Evolutionary conservation across 352 stramenopile genomes (phyloP), one percentile per base, ranked within the genome.

Genomic region (Phytophthora boehmeriae): DNA sequence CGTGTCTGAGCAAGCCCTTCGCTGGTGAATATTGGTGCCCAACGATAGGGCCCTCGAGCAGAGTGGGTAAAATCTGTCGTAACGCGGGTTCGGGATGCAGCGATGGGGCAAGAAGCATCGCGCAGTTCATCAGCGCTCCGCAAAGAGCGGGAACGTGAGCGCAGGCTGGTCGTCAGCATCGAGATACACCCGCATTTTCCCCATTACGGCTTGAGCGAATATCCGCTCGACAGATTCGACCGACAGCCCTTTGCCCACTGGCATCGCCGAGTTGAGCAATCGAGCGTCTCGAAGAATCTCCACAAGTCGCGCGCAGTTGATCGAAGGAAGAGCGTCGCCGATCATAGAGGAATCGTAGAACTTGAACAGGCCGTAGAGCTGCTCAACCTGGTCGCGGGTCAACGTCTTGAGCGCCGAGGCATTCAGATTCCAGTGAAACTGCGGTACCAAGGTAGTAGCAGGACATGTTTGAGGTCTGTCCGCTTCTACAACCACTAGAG

Each of bases 361-460:
- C 11, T 65, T 57, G 57, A 88, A 88, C 20, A 88, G 30, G 10
- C 66, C 51, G 36, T 90, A 83, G n/a, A 86, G 66, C 35, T 77
- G 53, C 19, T 62, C 45, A 5, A 79, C 42, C 17, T 88, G 73
- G 4, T 43, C 17, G 8, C 54, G 17, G 2, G 54, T 58, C 22
- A 88, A 54, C 14, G 48, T 57, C 32, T 72, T 45, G 2, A 80
- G 35, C 9, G 73, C 75, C 3, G 27, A 67, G 6, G 66, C 57
- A 52, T 88, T 88, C 4, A 88, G 55, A 45, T 83, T 85, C 78
- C 78, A 88, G 47, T 88, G 78, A 48, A 82, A 78, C 13, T 78
- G 72, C 6, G 75, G 72, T 5, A 72, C 62, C 16, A 73, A 22
- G 9, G 19, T 49, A 8, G 53, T 22, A 1, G 32, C 38, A 28